Base-by-base conservation (phyloP, 306 rosid species). In the Erythrophleum fordii region DNA sequence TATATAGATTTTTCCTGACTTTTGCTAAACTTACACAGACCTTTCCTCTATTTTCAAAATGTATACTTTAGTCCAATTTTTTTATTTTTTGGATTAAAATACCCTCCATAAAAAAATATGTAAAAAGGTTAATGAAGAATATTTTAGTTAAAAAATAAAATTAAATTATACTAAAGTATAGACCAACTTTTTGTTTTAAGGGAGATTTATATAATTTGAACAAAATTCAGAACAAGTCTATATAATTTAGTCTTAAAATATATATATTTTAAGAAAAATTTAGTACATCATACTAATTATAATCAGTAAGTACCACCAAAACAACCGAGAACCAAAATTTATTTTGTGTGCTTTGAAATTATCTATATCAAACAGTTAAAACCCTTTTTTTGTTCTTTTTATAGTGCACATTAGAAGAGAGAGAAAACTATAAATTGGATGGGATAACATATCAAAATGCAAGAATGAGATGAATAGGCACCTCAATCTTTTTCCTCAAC, bases 401-500 rank as follows among this genome's bases (percentile, higher is more conserved):
- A 73, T 61, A 26, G 67, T 46, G 64, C 41, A 34, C 39, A 84
- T 56, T 6, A 75, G 72, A 46, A 48, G 73, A 45, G 39, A 37
- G 46, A 69, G 44, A 28, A 69, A 55, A 53, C 34, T 73, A 77
- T 10, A 44, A 48, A 51, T 66, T 66, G 37, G 53, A 55, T 31
- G 67, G 16, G 31, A 70, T 39, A 58, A 46, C 62, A 67, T 78
- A 12, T 26, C 6, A 16, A 0, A 4, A 11, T 58, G 41, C 35
- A 46, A 76, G 37, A 69, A 85, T 28, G 52, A 65, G 65, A 22
- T 68, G 64, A 69, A 73, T 76, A 16, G 46, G 17, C 81, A 93
- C 97, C 94, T 93, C 94, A 59, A 93, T 59, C 79, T 91, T 88
- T 78, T 39, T 84, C 85, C 96, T 89, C 88, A 88, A 79, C 73